A percentile compares a stretch with the other conserved stretches of the same genome.
phyloP scores from a whole-genome alignment of 192 early-diverging fungal species.

The Mortierella claussenii region DNA sequence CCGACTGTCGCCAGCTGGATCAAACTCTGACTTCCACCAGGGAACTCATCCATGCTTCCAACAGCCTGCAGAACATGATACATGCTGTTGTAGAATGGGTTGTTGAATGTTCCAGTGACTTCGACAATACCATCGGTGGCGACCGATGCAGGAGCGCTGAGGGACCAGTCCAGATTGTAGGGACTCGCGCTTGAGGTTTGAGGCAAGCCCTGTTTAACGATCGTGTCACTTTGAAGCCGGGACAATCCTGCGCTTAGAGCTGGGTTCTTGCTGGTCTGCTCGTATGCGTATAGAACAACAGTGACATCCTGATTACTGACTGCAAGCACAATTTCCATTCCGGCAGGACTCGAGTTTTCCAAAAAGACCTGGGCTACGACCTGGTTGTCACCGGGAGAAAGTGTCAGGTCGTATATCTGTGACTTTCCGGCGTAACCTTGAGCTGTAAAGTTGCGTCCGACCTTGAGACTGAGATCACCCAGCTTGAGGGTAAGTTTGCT shows the following conservation, averaged over 20 bases:
- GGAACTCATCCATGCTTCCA: not conserved
- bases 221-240: not conserved
- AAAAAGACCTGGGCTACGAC: not conserved
- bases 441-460: not conserved
- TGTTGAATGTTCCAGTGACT: not conserved
- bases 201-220: not conserved
- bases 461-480: conserved; percentile 12
- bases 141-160: not conserved
- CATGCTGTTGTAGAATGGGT: not conserved
- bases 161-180: not conserved
- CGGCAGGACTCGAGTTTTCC: not conserved
- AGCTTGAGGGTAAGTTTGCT: conserved; percentile 40
- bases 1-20: not conserved
- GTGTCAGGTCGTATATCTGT: not conserved
- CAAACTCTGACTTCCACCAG: not conserved
- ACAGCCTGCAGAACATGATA: not conserved
- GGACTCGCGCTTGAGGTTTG: not conserved
- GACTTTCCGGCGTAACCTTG: not conserved
- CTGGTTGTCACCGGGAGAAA: conserved; percentile 12
- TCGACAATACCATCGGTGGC: conserved; percentile 10
- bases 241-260: conserved; percentile 6
- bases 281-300: not conserved
- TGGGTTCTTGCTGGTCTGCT: conserved; percentile 5
- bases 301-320: not conserved
- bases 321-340: not conserved